phyloP scores from a whole-genome alignment of 768 basidiomycete genomes.

The Chalciporus piperatus region DNA sequence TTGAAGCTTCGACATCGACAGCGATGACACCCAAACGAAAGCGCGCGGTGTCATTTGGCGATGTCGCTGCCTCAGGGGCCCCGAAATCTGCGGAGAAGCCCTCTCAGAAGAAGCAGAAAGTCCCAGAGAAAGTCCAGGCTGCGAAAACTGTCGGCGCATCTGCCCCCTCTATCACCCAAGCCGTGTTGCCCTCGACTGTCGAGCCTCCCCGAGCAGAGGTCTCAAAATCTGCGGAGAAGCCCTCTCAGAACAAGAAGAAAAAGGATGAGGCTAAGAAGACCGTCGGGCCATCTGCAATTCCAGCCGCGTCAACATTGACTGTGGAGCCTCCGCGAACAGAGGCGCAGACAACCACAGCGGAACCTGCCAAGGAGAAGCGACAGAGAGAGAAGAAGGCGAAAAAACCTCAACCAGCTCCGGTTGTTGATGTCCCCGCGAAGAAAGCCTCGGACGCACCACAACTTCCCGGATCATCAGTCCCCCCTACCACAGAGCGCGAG shows the following conservation, averaged over 20 bases:
- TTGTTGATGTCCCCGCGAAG: constrained; percentile 1
- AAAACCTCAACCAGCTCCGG: background rate
- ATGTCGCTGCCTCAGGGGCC: background rate
- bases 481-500: background rate
- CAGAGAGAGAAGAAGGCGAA: constrained; percentile 10
- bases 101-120: constrained; percentile 8
- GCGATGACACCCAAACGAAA: constrained; percentile 19
- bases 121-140: background rate
- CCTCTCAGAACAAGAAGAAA: background rate
- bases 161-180: background rate
- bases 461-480: constrained; percentile 4
- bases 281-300: background rate
- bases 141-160: background rate
- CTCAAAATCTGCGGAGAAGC: background rate
- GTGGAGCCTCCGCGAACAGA: background rate
- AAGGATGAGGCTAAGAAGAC: background rate
- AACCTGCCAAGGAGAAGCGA: constrained; percentile 19
- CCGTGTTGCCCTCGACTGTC: background rate
- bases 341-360: background rate
- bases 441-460: constrained; percentile 8
- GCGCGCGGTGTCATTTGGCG: constrained; percentile 22
- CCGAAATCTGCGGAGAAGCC: constrained; percentile 1
- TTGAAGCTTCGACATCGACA: background rate
- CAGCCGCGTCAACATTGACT: background rate
- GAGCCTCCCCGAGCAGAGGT: background rate